Evolutionary conservation across 1,284 basidiomycete genomes (phyloP), one percentile per base, ranked within the genome.

Genomic region (Tilletiopsis washingtonensis): DNA sequence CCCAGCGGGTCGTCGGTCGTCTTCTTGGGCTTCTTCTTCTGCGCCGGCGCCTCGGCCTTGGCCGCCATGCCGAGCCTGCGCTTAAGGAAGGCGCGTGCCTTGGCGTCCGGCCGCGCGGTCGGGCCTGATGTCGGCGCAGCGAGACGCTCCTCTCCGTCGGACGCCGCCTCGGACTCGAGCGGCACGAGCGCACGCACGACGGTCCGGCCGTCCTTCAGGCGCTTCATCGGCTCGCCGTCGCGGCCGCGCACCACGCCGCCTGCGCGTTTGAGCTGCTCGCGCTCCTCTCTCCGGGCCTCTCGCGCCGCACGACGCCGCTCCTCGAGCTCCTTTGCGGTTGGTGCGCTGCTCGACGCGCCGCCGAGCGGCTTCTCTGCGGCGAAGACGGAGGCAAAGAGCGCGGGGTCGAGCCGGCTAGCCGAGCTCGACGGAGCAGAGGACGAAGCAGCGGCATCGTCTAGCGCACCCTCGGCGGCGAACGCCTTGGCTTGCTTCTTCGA

Each of bases 1-100:
- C 64, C 64, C 11, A 69, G 55, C 12, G 67, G 67, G 47, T 69
- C 67, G 51, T 66, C 61, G 38, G 57, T 43, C 36, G 40, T 48
- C 37, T 37, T n/a, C 14, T 19, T 39, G 27, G 38, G 37, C 29
- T n/a, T 27, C 15, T 5, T 21, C 27, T 43, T 43, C 14, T 38
- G 29, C 32, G 3, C 27, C 29, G 29, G 9, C n/a, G 9, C 9
- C n/a, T 34, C 29, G 9, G 29, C 29, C n/a, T n/a, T n/a, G 29
- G 9, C 17, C 2, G 42, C 38, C 19, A 56, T 45, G 11, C 47
- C 54, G 9, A 59, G 47, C 39, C 51, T 53, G 14, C 59, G 58
- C 48, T 68, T 68, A 47, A 56, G 56, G 52, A 59, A 66, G 3
- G 54, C 59, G 24, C 64, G 53, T 24, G 46, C 51, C 20, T 54